Evolutionary conservation across 345 rosid species (phyloP).

Genomic region (Mallotus nudiflorus): DNA sequence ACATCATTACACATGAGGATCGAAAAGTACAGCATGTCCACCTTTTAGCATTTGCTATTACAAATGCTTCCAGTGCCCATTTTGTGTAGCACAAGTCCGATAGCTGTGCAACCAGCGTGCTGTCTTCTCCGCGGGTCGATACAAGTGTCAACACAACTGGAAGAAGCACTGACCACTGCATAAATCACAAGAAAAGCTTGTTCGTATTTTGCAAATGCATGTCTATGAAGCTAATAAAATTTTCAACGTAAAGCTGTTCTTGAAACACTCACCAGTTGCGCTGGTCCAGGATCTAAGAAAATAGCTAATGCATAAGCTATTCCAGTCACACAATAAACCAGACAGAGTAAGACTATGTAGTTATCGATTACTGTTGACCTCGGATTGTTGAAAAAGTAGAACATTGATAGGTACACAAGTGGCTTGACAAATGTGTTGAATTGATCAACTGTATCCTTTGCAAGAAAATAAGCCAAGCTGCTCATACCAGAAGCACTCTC

Average conservation of each 20-base stretch:
- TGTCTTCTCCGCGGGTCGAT: conserved; percentile 52
- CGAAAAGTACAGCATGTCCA: conserved; percentile 15
- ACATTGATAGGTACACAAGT: conserved; percentile 88
- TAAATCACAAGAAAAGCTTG: neutral
- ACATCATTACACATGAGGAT: neutral
- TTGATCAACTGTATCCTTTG: conserved; percentile 91
- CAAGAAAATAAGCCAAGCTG: conserved; percentile 83
- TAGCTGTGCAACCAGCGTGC: conserved; percentile 34
- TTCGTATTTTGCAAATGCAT: neutral
- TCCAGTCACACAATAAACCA: conserved; percentile 94
- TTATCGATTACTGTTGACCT: conserved; percentile 76
- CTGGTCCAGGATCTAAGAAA: conserved; percentile 78
- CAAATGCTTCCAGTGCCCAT: conserved; percentile 98
- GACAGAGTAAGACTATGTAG: conserved; percentile 71
- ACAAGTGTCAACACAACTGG: conserved; percentile 93
- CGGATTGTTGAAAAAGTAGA: conserved; percentile 98
- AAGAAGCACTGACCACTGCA: conserved; percentile 96
- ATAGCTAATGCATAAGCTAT: conserved; percentile 86
- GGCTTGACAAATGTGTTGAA: conserved; percentile 90
- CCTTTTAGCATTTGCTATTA: conserved; percentile 94
- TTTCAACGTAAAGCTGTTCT: neutral
- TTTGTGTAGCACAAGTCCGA: conserved; percentile 72
- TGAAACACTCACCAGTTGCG: conserved; percentile 76
- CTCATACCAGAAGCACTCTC: conserved; percentile 97
- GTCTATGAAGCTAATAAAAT: neutral